Base-by-base conservation (phyloP, 1,139 yeast species). In the Blastobotrys ciferrii region DNA sequence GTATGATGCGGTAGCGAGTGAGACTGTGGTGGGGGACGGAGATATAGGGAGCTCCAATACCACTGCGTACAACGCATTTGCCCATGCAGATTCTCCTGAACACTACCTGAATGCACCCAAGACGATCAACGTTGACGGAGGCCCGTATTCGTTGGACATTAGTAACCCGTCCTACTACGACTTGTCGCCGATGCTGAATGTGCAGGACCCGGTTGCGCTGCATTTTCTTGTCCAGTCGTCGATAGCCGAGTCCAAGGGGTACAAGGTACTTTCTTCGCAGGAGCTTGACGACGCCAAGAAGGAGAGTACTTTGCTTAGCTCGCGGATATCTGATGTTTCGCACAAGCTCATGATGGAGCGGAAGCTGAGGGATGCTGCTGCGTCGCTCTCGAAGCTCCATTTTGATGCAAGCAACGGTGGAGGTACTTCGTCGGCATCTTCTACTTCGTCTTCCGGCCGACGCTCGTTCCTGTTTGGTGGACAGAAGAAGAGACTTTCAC, bases 291-390 rank as follows among this genome's bases (percentile, higher is more conserved):
- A 57, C 17, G 46, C 53, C 28, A 62, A 59, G 41, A 58, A 60
- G 37, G 66, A 63, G 53, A 48, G 57, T 33, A 40, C 50, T 4
- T 40, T 55, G 28, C 53, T 65, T 23, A 46, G 52, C 7, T 54
- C 63, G 4, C 53, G 66, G 18, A 49, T 61, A 28, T 48, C 45
- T 13, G 70, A 67, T 32, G 40, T 63, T 23, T 47, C 50, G 28
- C 59, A 58, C 46, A 63, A 65, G 49, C 53, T 67, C 19, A 59
- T 55, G 12, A 58, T 67, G 50, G 69, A 68, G 53, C 37, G 42
- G 15, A 68, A 66, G 50, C 57, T 68, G 53, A 55, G 63, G 17
- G 69, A 68, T 42, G 72, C 72, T 1, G 70, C 72, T 6, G 45
- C 56, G 32, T 56, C 65, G 12, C 50, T 68, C 23, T 59, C 65